Evolutionary conservation across 2,329 filamentous ascomycete species (phyloP), one percentile per base, ranked within the genome.

Genomic region (Leptographium procerum): DNA sequence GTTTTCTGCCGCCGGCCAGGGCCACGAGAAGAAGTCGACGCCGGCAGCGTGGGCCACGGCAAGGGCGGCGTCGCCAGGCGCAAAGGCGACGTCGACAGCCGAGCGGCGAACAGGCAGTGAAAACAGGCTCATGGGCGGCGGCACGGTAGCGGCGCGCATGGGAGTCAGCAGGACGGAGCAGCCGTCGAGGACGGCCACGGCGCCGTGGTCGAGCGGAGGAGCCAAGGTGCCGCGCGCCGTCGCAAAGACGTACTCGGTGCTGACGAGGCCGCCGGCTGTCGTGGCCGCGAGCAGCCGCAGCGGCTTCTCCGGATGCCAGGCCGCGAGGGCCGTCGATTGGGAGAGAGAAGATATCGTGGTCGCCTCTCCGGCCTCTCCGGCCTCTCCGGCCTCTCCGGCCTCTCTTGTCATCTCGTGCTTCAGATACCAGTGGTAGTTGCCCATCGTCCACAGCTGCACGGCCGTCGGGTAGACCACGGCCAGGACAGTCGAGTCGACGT

Each of bases 391-490:
- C 65, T 66, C 9, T 69, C 65, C 8, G 4, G 19, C 19, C 19
- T 7, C 31, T 10, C 79, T 73, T 8, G 75, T 72, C 8, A 96
- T 77, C 68, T 96, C 91, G 69, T 96, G 91, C 73, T 99, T 99
- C 19, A 99, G 77, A 70, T 97, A 97, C 82, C 94, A 99, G 69
- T 97, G 89, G 65, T 99, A 99, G 70, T 99, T 99, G 24, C 90
- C 88, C 80, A 87, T 96, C 0, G 91, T 96, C 94, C 94, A 99
- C 1, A 99, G 75, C 68, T 99, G 94, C n/a, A 94, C 75, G 58
- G 83, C 80, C 63, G 91, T 82, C 34, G 77, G 75, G 64, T 91
- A 83, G 1, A 82, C 77, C n/a, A 96, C 85, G 7, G 92, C 91
- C 52, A 99, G 78, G 0, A 96, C 89, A 1, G 86, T 92, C 0